Conservation (phyloP, 768 basidiomycete genomes). For the Pilatotrama ljubarskyi region DNA sequence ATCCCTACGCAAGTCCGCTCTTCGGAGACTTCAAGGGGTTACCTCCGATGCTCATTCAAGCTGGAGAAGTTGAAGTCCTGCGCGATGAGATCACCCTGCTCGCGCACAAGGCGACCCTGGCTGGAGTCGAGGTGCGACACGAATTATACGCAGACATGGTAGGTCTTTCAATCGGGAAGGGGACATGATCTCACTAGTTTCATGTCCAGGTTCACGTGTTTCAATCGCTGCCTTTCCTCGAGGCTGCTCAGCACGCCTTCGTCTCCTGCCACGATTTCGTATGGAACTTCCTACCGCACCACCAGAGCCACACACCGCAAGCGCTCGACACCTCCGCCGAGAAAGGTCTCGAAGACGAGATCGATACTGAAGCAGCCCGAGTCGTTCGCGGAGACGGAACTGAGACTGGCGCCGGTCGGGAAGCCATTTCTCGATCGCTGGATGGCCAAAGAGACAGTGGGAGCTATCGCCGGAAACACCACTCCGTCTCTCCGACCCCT, state of each 20-base stretch:
- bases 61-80: conserved; percentile 93
- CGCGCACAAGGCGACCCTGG: conserved; percentile 88
- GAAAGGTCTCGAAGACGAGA: conserved; percentile 65
- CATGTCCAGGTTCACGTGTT: conserved; percentile 81
- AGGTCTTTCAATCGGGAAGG: too few relatives aligned
- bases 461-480: conserved; percentile 27
- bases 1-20: conserved; percentile 94
- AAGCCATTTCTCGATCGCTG: conserved; percentile 2
- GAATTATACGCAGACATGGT: conserved; percentile 93
- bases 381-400: conserved; percentile 77
- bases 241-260: conserved; percentile 65
- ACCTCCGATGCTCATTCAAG: conserved; percentile 89
- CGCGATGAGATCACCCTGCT: conserved; percentile 89
- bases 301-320: conserved; percentile 51
- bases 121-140: conserved; percentile 83
- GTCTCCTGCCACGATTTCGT: conserved; percentile 72
- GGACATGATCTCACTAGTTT: not conserved
- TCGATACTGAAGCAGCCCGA: conserved; percentile 62
- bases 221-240: conserved; percentile 82
- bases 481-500: not conserved
- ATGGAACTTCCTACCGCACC: conserved; percentile 53
- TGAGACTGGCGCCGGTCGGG: conserved; percentile 38
- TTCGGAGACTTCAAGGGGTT: conserved; percentile 88
- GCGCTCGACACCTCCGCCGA: conserved; percentile 56
- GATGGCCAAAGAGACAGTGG: conserved; percentile 22